Evolutionary conservation across 768 basidiomycete genomes (phyloP).

Genomic region (Leccinum aurantiacum): DNA sequence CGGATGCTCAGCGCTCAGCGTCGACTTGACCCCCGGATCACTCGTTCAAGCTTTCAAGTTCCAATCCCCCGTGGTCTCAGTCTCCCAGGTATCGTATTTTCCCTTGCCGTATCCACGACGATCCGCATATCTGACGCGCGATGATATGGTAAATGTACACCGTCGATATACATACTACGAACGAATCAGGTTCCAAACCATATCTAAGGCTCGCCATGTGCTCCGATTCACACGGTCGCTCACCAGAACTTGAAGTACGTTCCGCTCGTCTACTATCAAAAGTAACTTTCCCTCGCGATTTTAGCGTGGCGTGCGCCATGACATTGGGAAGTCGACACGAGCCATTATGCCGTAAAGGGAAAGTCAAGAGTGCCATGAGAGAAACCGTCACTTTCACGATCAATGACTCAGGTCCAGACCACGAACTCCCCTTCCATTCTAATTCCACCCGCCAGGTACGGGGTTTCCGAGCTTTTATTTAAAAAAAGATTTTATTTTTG

Average conservation of each 20-base stretch:
- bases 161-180: slow-evolving; percentile 18
- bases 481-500: neutral
- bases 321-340: neutral
- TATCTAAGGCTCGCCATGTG: neutral
- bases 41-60: neutral
- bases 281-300: neutral
- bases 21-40: slow-evolving; percentile 4
- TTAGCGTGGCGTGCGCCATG: neutral
- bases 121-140: too few species aligned
- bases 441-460: neutral
- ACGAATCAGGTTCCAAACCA: slow-evolving; percentile 13
- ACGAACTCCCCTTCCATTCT: neutral
- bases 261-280: neutral
- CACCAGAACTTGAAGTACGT: neutral
- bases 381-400: neutral
- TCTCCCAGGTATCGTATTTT: too few species aligned
- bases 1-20: neutral
- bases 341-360: neutral
- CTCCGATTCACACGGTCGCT: neutral
- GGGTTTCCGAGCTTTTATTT: neutral
- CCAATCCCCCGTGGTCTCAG: too few species aligned
- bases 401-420: neutral
- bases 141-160: slow-evolving; percentile 12
- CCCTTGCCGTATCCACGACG: neutral
- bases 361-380: neutral